Conservation (phyloP, 176 grass and related monocot genomes). For the Avena atlantica region DNA sequence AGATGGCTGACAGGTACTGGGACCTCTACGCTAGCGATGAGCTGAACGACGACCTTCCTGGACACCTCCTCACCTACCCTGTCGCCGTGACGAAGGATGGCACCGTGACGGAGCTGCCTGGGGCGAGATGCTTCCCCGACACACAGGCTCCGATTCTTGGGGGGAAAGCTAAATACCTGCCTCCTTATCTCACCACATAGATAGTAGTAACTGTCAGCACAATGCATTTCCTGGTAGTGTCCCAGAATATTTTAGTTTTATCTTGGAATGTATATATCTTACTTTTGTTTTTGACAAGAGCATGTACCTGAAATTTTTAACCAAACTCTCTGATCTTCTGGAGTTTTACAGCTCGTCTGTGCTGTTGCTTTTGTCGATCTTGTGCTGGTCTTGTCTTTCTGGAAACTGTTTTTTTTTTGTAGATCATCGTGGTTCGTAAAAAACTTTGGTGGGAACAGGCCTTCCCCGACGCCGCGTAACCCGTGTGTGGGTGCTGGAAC, state of each 20-base stretch:
- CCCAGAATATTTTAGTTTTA: background rate
- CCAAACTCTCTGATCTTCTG: background rate
- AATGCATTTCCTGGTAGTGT: background rate
- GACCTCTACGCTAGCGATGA: slow-evolving; percentile 62
- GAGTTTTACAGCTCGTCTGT: background rate
- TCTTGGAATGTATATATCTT: background rate
- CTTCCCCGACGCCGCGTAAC: too few species aligned
- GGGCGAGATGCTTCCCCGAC: slow-evolving; percentile 71
- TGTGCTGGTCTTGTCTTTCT: background rate
- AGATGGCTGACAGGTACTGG: slow-evolving; percentile 85
- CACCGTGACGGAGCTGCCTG: slow-evolving; percentile 63
- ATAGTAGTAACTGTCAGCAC: background rate
- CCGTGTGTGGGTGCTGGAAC: too few species aligned
- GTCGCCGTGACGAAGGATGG: slow-evolving; percentile 55
- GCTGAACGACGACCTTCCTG: slow-evolving; percentile 70
- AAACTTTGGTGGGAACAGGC: too few species aligned
- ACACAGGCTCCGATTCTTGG: slow-evolving; percentile 63
- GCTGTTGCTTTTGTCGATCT: background rate
- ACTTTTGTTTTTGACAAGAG: too few species aligned
- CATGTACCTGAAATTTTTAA: background rate
- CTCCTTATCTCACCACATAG: slow-evolving; percentile 81
- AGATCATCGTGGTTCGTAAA: too few species aligned
- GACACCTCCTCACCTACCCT: slow-evolving; percentile 84
- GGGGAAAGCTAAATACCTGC: slow-evolving; percentile 43
- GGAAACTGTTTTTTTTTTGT: background rate